Percentiles rank a stretch among this genome's conserved stretches.
Conservation (phyloP, 2,329 filamentous ascomycete species). For the Claviceps sp. region DNA sequence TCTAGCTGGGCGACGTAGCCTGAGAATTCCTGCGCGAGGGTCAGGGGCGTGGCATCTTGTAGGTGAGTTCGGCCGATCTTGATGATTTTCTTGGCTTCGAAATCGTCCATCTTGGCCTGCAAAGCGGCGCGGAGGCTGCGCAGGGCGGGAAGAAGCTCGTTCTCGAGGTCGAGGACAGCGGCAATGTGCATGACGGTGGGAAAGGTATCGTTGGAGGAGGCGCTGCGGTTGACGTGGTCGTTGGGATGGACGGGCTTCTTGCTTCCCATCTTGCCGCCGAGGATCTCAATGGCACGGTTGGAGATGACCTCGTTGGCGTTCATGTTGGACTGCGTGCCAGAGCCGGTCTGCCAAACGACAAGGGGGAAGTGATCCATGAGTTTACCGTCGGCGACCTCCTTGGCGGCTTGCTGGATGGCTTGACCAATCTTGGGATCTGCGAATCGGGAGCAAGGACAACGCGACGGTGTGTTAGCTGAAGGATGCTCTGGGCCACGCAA, state of each 20-base stretch:
- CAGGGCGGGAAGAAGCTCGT: conserved; percentile 70
- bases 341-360: conserved; percentile 98
- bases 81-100: conserved; percentile 78
- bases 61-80: conserved; percentile 98
- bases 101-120: conserved; percentile 78
- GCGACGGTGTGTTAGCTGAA: no score
- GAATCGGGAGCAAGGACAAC: no score
- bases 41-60: conserved; percentile 92
- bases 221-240: conserved; percentile 98
- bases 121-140: conserved; percentile 71
- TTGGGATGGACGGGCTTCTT: conserved; percentile 99
- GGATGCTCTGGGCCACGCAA: no score
- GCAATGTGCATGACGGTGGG: conserved; percentile 99
- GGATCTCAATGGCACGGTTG: conserved; percentile 95
- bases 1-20: conserved; percentile 94
- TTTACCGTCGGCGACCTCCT: conserved; percentile 87
- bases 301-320: conserved; percentile 99
- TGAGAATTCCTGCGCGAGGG: conserved; percentile 92
- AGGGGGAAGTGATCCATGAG: conserved; percentile 95
- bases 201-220: conserved; percentile 98
- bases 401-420: conserved; percentile 88
- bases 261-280: conserved; percentile 83
- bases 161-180: conserved; percentile 84
- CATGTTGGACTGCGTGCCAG: conserved; percentile 99
- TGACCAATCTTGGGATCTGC: conserved; percentile 60